Conservation (phyloP, 352 stramenopile species). For the Globisporangium iwayamae region DNA sequence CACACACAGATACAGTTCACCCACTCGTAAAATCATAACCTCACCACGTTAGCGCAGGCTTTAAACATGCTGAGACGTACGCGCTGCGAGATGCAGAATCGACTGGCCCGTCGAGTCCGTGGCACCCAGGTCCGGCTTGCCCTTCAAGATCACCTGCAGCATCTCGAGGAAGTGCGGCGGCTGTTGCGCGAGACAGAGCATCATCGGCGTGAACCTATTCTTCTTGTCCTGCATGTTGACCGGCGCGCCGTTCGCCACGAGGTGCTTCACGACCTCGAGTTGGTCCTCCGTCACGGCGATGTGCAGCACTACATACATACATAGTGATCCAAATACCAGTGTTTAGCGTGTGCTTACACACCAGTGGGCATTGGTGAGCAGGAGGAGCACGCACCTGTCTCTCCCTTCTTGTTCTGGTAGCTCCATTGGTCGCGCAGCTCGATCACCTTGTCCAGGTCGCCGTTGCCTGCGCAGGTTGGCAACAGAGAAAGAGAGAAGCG, state of each 20-base stretch:
- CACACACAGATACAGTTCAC: not conserved
- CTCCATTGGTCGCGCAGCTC: constrained; percentile 62
- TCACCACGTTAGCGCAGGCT: no score
- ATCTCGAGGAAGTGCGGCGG: constrained; percentile 64
- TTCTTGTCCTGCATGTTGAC: constrained; percentile 79
- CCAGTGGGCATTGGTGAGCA: not conserved
- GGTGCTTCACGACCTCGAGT: constrained; percentile 63
- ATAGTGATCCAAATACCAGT: not conserved
- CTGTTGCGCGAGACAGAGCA: constrained; percentile 71
- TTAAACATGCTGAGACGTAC: constrained; percentile 24
- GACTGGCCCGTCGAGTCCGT: constrained; percentile 66
- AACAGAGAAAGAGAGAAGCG: not conserved
- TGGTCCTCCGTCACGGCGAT: constrained; percentile 71
- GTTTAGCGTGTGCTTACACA: not conserved
- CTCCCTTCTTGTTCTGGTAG: constrained; percentile 82
- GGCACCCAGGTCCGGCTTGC: constrained; percentile 58
- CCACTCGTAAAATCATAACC: no score
- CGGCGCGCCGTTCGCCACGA: constrained; percentile 61
- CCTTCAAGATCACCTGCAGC: constrained; percentile 60
- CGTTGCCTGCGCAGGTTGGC: constrained; percentile 35
- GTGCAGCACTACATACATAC: constrained; percentile 46
- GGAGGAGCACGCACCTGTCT: constrained; percentile 40
- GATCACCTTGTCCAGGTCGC: constrained; percentile 69
- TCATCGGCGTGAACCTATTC: constrained; percentile 68
- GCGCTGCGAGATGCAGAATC: constrained; percentile 55